Evolutionary conservation across 2,329 filamentous ascomycete genomes (phyloP).

Genomic region (Penicillium sclerotiorum): DNA sequence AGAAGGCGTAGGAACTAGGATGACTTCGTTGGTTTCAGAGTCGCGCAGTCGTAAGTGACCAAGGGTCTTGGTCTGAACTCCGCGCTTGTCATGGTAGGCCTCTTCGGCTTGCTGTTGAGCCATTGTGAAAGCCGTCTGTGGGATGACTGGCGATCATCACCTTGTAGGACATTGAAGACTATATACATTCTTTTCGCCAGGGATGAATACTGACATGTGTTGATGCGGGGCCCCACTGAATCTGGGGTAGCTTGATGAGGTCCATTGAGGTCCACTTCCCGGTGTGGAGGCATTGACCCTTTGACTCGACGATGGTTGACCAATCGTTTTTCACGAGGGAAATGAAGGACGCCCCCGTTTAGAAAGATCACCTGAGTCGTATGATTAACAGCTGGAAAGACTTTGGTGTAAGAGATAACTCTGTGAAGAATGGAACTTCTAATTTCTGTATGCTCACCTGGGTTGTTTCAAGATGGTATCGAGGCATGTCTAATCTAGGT

Average conservation of each 20-base stretch:
- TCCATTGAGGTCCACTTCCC: constrained; percentile 12
- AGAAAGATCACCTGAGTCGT: too few species aligned
- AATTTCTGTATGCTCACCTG: too few species aligned
- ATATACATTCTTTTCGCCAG: too few species aligned
- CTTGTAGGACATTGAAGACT: too few species aligned
- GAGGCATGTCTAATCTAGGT: too few species aligned
- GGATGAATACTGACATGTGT: too few species aligned
- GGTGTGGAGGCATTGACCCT: constrained; percentile 1
- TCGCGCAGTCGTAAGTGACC: constrained; percentile 15
- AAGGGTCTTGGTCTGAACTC: constrained; percentile 9
- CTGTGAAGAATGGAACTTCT: too few species aligned
- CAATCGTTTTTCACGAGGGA: background rate
- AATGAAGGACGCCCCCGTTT: too few species aligned
- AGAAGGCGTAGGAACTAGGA: constrained; percentile 12
- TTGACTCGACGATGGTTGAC: background rate
- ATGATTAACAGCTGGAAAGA: too few species aligned
- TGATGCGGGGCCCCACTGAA: constrained; percentile 10
- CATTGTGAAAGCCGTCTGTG: background rate
- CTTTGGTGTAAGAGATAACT: too few species aligned
- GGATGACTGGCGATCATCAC: too few species aligned
- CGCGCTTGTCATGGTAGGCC: background rate
- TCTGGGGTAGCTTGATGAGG: constrained; percentile 8
- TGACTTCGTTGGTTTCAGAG: constrained; percentile 12
- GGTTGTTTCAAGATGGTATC: too few species aligned
- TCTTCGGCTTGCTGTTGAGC: background rate